Evolutionary conservation across 768 basidiomycete genomes (phyloP).

Genomic region (Ramaria sp.): DNA sequence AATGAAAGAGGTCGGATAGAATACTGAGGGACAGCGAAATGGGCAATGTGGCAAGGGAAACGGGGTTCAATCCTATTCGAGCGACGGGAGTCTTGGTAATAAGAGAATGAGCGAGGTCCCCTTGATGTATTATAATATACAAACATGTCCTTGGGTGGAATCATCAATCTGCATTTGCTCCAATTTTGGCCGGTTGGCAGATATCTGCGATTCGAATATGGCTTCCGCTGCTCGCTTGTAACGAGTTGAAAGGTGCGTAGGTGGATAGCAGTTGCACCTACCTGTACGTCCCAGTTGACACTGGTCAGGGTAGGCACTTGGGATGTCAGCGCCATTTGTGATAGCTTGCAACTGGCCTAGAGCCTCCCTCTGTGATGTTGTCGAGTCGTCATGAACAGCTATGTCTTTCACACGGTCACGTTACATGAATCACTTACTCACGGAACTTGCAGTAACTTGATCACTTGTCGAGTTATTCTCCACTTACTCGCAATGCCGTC

Average conservation of each 20-base stretch:
- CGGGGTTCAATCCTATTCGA: slow-evolving; percentile 13
- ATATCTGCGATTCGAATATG: slow-evolving; percentile 33
- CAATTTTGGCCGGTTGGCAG: slow-evolving; percentile 13
- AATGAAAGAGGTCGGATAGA: slow-evolving; percentile 48
- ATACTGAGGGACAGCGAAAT: slow-evolving; percentile 52
- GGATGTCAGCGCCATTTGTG: slow-evolving; percentile 45
- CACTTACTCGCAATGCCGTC: background rate
- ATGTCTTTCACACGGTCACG: too few relatives aligned
- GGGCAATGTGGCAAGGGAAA: slow-evolving; percentile 32
- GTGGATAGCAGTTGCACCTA: slow-evolving; percentile 18
- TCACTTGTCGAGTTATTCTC: too few relatives aligned
- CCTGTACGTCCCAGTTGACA: slow-evolving; percentile 66
- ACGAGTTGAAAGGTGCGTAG: background rate
- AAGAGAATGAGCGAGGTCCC: background rate
- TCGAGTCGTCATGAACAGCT: slow-evolving; percentile 4
- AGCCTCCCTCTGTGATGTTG: slow-evolving; percentile 13
- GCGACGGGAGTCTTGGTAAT: background rate
- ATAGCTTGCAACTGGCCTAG: slow-evolving; percentile 42
- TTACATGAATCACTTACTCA: too few relatives aligned
- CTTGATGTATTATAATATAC: background rate
- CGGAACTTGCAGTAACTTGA: too few relatives aligned
- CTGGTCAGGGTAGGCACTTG: slow-evolving; percentile 50
- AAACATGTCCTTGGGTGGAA: slow-evolving; percentile 26
- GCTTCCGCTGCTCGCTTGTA: slow-evolving; percentile 47
- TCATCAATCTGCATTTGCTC: slow-evolving; percentile 46